These are phyloP conservation scores for Mycena galericulata DNA, from an alignment of 768 basidiomycete species.

Conservation along the genomic window DNA sequence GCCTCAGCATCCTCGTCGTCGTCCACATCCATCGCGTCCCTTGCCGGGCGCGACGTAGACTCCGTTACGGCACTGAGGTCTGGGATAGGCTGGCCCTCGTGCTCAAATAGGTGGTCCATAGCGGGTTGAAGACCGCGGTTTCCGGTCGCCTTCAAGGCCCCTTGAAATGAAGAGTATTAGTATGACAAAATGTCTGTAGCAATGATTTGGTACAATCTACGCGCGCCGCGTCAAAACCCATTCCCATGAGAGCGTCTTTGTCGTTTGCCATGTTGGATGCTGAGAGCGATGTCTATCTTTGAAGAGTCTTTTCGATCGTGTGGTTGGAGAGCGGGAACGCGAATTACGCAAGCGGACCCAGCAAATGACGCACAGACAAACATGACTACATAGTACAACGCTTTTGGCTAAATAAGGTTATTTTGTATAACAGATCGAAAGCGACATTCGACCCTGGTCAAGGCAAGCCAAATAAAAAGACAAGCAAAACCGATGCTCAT, in stretches of 20 bases:
- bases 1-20: slow-evolving; percentile 83
- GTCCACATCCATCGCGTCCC: slow-evolving; percentile 62
- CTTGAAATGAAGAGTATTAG: slow-evolving; percentile 52
- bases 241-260: slow-evolving; percentile 79
- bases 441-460: no score
- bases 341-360: not conserved
- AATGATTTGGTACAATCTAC: no score
- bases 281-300: no score
- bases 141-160: slow-evolving; percentile 89
- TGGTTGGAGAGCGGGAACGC: no score
- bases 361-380: not conserved
- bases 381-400: not conserved
- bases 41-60: slow-evolving; percentile 40
- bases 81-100: slow-evolving; percentile 83
- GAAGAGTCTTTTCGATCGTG: no score
- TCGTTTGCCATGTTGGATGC: slow-evolving; percentile 66
- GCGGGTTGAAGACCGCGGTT: slow-evolving; percentile 90
- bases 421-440: no score
- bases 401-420: not conserved
- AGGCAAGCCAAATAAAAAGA: no score
- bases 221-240: slow-evolving; percentile 89
- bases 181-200: slow-evolving; percentile 48
- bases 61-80: slow-evolving; percentile 61
- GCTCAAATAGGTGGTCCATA: slow-evolving; percentile 89
- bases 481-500: no score